Percentiles rank a stretch among this genome's conserved stretches.
Conservation (phyloP, 148 eudicot genomes). For the Mesembryanthemum crystallinum region DNA sequence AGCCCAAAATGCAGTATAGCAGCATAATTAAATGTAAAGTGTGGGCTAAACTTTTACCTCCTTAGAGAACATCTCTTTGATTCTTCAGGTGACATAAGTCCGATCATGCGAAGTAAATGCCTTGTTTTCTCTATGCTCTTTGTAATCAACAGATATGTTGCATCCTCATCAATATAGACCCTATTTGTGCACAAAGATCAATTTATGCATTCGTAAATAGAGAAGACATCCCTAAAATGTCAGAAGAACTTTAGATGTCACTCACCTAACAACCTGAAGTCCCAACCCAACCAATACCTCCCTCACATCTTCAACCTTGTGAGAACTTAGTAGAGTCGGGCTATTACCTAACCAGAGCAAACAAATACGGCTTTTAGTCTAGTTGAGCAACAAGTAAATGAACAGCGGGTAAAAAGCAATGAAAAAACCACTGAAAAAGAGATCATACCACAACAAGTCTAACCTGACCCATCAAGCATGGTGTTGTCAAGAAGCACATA, state of each 20-base stretch:
- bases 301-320: slow-evolving; percentile 49
- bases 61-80: slow-evolving; percentile 27
- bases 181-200: slow-evolving; percentile 18
- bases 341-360: slow-evolving; percentile 34
- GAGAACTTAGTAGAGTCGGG: slow-evolving; percentile 40
- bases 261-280: slow-evolving; percentile 61
- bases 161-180: slow-evolving; percentile 39
- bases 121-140: slow-evolving; percentile 47
- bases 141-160: slow-evolving; percentile 41
- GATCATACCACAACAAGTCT: slow-evolving; percentile 64
- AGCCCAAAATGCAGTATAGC: neutral
- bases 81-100: slow-evolving; percentile 27
- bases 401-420: slow-evolving; percentile 9
- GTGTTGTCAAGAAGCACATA: slow-evolving; percentile 41
- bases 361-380: slow-evolving; percentile 23
- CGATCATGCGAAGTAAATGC: slow-evolving; percentile 46
- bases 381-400: slow-evolving; percentile 4
- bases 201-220: neutral
- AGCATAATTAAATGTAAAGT: too few species aligned
- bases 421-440: slow-evolving; percentile 32
- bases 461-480: slow-evolving; percentile 66
- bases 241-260: slow-evolving; percentile 13
- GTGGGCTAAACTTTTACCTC: slow-evolving; percentile 36
- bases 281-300: slow-evolving; percentile 62
- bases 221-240: neutral